Conservation (phyloP, 2,329 filamentous ascomycete species). For the Phyllosticta citriasiana region DNA sequence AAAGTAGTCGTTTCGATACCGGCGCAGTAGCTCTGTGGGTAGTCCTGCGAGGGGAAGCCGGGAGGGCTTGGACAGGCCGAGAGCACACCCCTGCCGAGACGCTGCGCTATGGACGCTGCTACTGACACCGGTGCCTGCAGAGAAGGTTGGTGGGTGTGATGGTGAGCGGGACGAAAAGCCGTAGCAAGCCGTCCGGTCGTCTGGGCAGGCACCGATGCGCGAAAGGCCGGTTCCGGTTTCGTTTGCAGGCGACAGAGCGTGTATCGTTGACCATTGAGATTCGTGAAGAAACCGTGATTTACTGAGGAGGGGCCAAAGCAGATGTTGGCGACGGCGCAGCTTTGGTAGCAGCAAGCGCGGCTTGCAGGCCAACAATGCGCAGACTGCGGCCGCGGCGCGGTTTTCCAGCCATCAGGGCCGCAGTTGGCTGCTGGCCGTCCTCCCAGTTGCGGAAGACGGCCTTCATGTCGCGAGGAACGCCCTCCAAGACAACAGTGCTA, state of each 20-base stretch:
- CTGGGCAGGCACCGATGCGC: background rate
- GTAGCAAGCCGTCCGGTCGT: background rate
- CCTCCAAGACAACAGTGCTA: slow-evolving; percentile 35
- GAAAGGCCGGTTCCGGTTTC: background rate
- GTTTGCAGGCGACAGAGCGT: background rate
- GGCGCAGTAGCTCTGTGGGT: background rate
- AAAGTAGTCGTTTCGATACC: background rate
- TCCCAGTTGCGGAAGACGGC: slow-evolving; percentile 37
- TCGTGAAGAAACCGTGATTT: background rate
- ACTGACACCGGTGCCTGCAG: background rate
- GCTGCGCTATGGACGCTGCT: background rate
- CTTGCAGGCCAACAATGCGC: slow-evolving; percentile 29
- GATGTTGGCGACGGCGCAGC: background rate
- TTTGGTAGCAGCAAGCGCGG: slow-evolving; percentile 28
- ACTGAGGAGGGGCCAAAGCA: background rate
- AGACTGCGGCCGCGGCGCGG: slow-evolving; percentile 30
- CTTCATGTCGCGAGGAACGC: slow-evolving; percentile 36
- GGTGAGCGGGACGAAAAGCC: background rate
- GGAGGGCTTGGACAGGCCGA: background rate
- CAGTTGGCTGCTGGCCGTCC: slow-evolving; percentile 22
- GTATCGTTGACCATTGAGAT: background rate
- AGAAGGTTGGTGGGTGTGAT: background rate
- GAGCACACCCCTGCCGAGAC: background rate
- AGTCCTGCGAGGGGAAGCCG: background rate
- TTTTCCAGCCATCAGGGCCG: slow-evolving; percentile 29